These are phyloP conservation scores for Kwoniella dejecticola DNA, from an alignment of 768 basidiomycete genomes.

Conservation along the genomic window DNA sequence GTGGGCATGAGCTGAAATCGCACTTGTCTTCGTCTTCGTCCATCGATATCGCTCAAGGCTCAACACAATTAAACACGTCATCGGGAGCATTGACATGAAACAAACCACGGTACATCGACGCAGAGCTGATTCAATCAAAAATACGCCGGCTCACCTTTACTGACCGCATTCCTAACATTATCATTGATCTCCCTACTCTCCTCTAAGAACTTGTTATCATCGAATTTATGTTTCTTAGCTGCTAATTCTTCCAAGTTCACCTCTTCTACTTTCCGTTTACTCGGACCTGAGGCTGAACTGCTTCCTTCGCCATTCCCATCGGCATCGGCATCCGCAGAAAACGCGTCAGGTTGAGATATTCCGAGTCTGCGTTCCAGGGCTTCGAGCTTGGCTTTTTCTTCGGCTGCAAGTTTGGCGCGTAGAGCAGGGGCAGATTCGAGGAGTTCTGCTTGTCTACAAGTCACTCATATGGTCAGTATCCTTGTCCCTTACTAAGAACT, in stretches of 20 bases:
- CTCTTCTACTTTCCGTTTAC: conserved; percentile 39
- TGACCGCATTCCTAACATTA: conserved; percentile 85
- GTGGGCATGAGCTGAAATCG: no score
- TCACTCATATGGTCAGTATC: not conserved
- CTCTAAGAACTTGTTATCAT: conserved; percentile 89
- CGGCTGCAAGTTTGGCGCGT: conserved; percentile 73
- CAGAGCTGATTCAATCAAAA: not conserved
- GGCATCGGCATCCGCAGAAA: not conserved
- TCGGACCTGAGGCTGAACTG: no score
- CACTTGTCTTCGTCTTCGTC: no score
- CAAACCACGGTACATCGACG: no score
- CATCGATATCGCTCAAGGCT: no score
- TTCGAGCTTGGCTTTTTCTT: conserved; percentile 79
- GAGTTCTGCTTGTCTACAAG: conserved; percentile 50
- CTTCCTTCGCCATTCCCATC: conserved; percentile 13
- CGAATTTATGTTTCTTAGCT: conserved; percentile 78
- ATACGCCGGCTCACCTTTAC: conserved; percentile 64
- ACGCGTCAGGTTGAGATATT: conserved; percentile 56
- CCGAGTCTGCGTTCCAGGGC: conserved; percentile 80
- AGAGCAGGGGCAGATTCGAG: conserved; percentile 81
- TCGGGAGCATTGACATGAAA: no score
- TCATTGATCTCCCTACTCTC: conserved; percentile 88
- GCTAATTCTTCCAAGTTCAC: conserved; percentile 52
- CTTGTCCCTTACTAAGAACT: no score
- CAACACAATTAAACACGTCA: no score